phyloP scores from a whole-genome alignment of 108 stramenopile species.

The Nitzschia sp. region DNA sequence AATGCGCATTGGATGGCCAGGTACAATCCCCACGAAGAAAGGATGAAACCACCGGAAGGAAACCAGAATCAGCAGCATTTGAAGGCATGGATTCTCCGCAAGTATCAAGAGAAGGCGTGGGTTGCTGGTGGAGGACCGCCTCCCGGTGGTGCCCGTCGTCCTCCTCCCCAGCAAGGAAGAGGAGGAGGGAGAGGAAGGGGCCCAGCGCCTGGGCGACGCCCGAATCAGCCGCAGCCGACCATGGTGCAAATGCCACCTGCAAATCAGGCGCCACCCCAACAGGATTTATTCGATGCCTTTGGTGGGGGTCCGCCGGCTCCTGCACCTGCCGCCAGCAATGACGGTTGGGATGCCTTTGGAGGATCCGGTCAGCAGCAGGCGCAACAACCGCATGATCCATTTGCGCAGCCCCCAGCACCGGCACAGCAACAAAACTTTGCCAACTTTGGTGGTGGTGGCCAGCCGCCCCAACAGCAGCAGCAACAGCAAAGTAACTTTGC shows the following conservation, averaged over 20 bases:
- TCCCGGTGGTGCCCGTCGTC: background rate
- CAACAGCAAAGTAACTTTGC: conserved; percentile 25
- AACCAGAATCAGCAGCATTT: conserved; percentile 65
- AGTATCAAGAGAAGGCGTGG: conserved; percentile 79
- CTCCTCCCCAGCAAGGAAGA: conserved; percentile 6
- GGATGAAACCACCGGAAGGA: conserved; percentile 57
- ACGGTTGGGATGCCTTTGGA: conserved; percentile 78
- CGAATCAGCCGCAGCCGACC: conserved; percentile 31
- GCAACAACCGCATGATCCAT: conserved; percentile 26
- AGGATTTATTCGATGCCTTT: conserved; percentile 55
- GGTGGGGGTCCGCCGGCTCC: conserved; percentile 40
- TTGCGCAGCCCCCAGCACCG: conserved; percentile 33
- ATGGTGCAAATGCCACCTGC: conserved; percentile 40
- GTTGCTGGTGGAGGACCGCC: conserved; percentile 19
- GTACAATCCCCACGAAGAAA: conserved; percentile 49
- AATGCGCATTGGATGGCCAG: conserved; percentile 68
- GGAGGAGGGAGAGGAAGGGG: too few species aligned
- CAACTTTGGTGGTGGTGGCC: conserved; percentile 17
- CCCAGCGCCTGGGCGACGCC: background rate
- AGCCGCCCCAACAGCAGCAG: conserved; percentile 31
- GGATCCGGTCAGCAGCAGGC: conserved; percentile 32
- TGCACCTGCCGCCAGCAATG: conserved; percentile 22
- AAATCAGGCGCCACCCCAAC: conserved; percentile 18
- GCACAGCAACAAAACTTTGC: conserved; percentile 35
- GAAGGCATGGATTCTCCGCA: conserved; percentile 70